Evolutionary conservation across 2,329 filamentous ascomycete genomes (phyloP).

Genomic region (Paracoccidioides lutzii): DNA sequence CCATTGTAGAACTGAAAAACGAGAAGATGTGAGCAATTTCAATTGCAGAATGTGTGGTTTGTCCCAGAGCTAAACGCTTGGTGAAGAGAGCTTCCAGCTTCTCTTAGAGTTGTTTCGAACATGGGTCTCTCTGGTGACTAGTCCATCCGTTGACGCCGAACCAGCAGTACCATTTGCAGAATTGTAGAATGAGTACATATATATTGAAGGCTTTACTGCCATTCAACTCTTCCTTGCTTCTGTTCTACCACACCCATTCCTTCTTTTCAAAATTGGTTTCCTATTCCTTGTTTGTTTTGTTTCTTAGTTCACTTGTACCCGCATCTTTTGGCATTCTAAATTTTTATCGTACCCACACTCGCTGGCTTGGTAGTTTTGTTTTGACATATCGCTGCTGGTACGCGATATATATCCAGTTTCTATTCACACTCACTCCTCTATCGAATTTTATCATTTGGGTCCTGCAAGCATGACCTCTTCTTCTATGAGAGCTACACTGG

Average conservation of each 20-base stretch:
- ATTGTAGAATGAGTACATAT: neutral
- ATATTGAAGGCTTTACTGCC: neutral
- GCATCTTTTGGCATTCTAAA: neutral
- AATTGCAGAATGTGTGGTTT: neutral
- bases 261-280: neutral
- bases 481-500: conserved; percentile 14
- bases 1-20: neutral
- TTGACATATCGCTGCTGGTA: conserved; percentile 9
- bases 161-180: neutral
- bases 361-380: neutral
- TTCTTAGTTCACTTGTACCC: neutral
- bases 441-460: neutral
- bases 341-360: neutral
- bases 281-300: neutral
- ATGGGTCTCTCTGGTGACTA: neutral
- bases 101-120: neutral
- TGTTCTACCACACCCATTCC: neutral
- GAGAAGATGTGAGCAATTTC: neutral
- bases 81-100: neutral
- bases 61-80: neutral
- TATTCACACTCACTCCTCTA: neutral
- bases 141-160: neutral
- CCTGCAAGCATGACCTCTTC: conserved; percentile 1
- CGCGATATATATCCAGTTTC: conserved; percentile 7
- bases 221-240: neutral